A percentile compares a stretch with the other conserved stretches of the same genome.
phyloP scores from a whole-genome alignment of 2,329 filamentous ascomycete species.

The Coleophoma crateriformis region DNA sequence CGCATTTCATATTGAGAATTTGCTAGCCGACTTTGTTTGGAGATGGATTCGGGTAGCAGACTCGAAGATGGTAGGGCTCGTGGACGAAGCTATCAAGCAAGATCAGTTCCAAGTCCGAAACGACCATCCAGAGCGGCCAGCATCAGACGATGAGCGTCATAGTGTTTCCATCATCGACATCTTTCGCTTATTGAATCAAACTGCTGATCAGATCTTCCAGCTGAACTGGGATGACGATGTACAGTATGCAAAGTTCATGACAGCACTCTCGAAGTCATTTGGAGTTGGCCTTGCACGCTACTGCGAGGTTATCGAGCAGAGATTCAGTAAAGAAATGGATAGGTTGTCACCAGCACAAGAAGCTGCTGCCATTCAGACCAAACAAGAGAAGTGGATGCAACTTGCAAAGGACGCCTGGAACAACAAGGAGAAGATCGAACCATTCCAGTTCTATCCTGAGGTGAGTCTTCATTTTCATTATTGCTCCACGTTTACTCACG shows the following conservation, averaged over 20 bases:
- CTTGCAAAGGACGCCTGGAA: conserved; percentile 91
- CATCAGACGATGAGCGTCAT: conserved; percentile 78
- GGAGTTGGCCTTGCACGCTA: conserved; percentile 79
- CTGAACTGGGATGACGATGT: conserved; percentile 91
- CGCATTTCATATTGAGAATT: conserved; percentile 78
- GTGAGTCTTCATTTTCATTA: conserved; percentile 40
- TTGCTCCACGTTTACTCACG: conserved; percentile 3
- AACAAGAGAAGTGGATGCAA: conserved; percentile 90
- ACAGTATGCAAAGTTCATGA: conserved; percentile 97
- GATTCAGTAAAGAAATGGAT: conserved; percentile 90
- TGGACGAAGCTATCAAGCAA: conserved; percentile 86
- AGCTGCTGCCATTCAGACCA: conserved; percentile 68
- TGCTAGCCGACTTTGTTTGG: conserved; percentile 92
- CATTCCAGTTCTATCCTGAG: conserved; percentile 94
- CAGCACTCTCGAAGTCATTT: conserved; percentile 78
- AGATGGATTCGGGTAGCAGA: conserved; percentile 86
- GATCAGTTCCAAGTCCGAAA: conserved; percentile 77
- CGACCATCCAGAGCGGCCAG: conserved; percentile 54
- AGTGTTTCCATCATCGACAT: conserved; percentile 91
- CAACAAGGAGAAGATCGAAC: conserved; percentile 87
- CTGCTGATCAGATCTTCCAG: conserved; percentile 77
- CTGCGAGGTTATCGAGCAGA: conserved; percentile 83
- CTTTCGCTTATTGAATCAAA: conserved; percentile 90
- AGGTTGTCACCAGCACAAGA: conserved; percentile 82
- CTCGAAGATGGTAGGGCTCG: conserved; percentile 71